Evolutionary conservation across 495 filamentous ascomycete genomes (phyloP), one percentile per base, ranked within the genome.

Genomic region (Talaromyces liani): DNA sequence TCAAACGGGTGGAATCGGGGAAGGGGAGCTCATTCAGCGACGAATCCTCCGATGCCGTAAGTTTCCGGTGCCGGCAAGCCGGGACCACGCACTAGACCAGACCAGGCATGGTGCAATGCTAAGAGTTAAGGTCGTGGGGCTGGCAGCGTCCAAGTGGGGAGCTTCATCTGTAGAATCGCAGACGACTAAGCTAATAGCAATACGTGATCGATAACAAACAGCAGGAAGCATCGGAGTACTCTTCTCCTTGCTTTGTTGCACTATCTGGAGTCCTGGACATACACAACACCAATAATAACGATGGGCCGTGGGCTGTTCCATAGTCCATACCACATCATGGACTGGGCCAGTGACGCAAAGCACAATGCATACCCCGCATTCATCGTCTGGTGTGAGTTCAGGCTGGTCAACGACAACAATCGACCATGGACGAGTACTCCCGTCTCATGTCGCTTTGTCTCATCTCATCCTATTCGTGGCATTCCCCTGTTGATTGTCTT

Each of bases 341-440:
- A 61, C 41, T 61, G 59, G 59, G 2, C 41, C 34, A 45, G 36
- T 61, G 59, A 61, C 59, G 59, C 59, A 61, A 61, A 29, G 25
- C 53, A 41, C 18, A 14, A 41, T 47, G 58, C 58, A 47, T 61
- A 61, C 59, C 59, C 59, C 59, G 59, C 59, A 61, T 61, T 61
- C 25, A 31, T 24, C n/a, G 22, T 14, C 22, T 39, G 36, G 33
- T 34, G 34, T 39, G 29, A 56, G 24, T 22, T 31, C 29, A 41
- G 36, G 36, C 49, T 54, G 49, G 18, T 25, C 49, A 54, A 54
- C 24, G 18, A 54, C 24, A 22, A 24, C 6, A 54, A 51, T 51
- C 47, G 47, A n/a, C n/a, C n/a, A 20, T 51, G n/a, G 49, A 22
- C 49, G 36, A 41, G 14, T 16, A 41, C 36, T 41, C 36, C 10